A percentile compares a stretch with the other conserved stretches of the same genome.
Evolutionary conservation across 129 eudicot species (phyloP).

Genomic region (Pittosporum tobira): DNA sequence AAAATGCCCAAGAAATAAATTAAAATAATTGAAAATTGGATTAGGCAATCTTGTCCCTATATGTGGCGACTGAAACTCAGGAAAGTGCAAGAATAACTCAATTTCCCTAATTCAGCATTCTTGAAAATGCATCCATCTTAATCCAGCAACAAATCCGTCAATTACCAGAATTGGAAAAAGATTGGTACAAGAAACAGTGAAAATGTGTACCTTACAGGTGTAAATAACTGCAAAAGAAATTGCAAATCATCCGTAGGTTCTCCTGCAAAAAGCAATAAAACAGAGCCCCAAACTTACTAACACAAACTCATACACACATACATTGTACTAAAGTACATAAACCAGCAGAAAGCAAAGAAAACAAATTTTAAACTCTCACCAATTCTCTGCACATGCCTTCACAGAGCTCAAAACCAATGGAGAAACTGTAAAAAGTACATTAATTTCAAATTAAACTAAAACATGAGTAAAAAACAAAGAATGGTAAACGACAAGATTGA

Average conservation of each 20-base stretch:
- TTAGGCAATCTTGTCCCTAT: conserved; percentile 1
- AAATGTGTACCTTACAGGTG: conserved; percentile 31
- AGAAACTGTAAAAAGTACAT: conserved; percentile 3
- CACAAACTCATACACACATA: not conserved
- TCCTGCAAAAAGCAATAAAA: conserved; percentile 26
- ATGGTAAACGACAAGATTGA: conserved; percentile 39
- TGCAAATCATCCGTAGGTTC: conserved; percentile 24
- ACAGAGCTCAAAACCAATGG: conserved; percentile 34
- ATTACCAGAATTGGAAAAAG: conserved; percentile 9
- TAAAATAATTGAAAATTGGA: not conserved
- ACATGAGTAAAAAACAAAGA: conserved; percentile 22
- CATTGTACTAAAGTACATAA: not conserved
- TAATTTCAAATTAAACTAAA: not conserved
- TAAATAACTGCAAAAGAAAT: conserved; percentile 16
- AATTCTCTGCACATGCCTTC: conserved; percentile 12
- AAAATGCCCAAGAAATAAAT: too few relatives aligned
- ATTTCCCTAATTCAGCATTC: not conserved
- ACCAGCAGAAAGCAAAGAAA: not conserved
- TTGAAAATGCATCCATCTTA: not conserved
- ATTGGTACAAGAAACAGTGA: conserved; percentile 20
- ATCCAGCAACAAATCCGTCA: not conserved
- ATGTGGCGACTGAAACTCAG: not conserved
- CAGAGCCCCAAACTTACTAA: conserved; percentile 4
- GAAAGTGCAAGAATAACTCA: conserved; percentile 5
- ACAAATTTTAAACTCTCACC: conserved; percentile 9